Percentiles rank a stretch among this genome's conserved stretches.
phyloP scores from a whole-genome alignment of 345 rosid species.

The Lepidium aucheri region DNA sequence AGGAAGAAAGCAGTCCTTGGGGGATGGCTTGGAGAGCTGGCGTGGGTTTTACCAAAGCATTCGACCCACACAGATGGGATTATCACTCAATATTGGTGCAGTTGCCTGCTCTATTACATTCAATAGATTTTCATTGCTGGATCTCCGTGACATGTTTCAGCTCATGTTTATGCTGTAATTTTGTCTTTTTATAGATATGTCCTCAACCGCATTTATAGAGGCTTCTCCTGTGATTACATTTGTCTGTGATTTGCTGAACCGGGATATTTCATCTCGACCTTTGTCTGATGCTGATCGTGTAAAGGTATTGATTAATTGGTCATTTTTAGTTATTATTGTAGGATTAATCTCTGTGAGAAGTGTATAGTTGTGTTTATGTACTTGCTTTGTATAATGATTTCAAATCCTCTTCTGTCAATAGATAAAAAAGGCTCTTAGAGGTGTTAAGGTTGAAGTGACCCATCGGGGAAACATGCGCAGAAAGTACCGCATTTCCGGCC shows the following conservation, averaged over 20 bases:
- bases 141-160: not conserved
- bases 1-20: conserved; percentile 68
- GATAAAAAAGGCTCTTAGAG: conserved; percentile 93
- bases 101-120: not conserved
- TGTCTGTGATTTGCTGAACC: conserved; percentile 54
- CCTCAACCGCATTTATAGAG: conserved; percentile 95
- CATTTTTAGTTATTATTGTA: not conserved
- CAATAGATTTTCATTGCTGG: not conserved
- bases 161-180: not conserved
- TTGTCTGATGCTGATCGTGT: conserved; percentile 90
- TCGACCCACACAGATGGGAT: conserved; percentile 95
- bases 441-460: conserved; percentile 86
- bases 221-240: conserved; percentile 73
- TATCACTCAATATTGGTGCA: conserved; percentile 77
- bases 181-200: conserved; percentile 61
- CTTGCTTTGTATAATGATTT: not conserved
- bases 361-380: not conserved
- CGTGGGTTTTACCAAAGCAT: conserved; percentile 97
- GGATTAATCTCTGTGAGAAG: not conserved
- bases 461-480: conserved; percentile 96
- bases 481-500: conserved; percentile 84
- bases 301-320: conserved; percentile 41
- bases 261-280: conserved; percentile 68
- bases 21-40: conserved; percentile 97
- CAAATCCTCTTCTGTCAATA: conserved; percentile 18